Percentiles rank a stretch among this genome's conserved stretches.
These are phyloP conservation scores for Penicillium parvum DNA, from an alignment of 495 filamentous ascomycete species.

Conservation along the genomic window DNA sequence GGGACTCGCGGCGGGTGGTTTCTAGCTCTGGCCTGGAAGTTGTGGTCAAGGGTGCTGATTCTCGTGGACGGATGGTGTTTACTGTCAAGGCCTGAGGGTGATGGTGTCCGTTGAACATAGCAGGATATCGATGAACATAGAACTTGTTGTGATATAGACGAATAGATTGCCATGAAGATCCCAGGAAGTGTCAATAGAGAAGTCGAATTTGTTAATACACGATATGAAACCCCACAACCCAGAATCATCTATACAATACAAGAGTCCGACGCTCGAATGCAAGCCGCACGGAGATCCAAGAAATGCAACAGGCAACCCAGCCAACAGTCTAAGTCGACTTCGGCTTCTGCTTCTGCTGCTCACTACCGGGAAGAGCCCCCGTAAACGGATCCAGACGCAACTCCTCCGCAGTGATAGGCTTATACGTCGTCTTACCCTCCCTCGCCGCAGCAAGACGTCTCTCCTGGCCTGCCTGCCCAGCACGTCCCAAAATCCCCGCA, in stretches of 20 bases:
- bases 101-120: background rate
- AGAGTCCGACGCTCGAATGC: conserved; percentile 21
- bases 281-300: conserved; percentile 17
- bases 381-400: conserved; percentile 29
- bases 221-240: conserved; percentile 19
- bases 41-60: conserved; percentile 29
- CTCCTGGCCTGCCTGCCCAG: conserved; percentile 72
- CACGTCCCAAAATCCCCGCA: conserved; percentile 76
- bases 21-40: conserved; percentile 29
- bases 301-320: conserved; percentile 5
- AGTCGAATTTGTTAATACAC: conserved; percentile 32
- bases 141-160: conserved; percentile 1
- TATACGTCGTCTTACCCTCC: conserved; percentile 55
- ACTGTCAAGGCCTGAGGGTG: conserved; percentile 24
- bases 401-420: conserved; percentile 34
- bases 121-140: conserved; percentile 5
- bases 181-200: background rate
- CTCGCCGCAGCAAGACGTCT: conserved; percentile 58
- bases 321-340: background rate
- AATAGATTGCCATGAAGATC: background rate
- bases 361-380: conserved; percentile 15
- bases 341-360: conserved; percentile 15
- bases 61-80: conserved; percentile 33
- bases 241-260: conserved; percentile 39
- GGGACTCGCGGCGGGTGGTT: conserved; percentile 45